Evolutionary conservation across 2,329 filamentous ascomycete species (phyloP), one percentile per base, ranked within the genome.

Genomic region (Ciborinia camelliae): DNA sequence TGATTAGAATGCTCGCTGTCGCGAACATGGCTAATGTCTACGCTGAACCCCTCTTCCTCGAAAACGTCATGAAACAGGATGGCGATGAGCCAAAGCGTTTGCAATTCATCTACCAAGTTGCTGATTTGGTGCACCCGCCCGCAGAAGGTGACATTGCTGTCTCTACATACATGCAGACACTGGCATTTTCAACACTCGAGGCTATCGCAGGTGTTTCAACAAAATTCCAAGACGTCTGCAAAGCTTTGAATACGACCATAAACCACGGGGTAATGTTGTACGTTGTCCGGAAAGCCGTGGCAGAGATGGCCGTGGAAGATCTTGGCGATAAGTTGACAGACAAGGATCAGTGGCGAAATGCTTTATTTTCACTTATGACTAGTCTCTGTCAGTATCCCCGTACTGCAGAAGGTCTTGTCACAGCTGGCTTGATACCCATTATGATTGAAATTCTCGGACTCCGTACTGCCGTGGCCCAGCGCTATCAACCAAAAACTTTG

Each of bases 241-340:
- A 91, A 50, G 92, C 95, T n/a, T 81, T 99, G 50, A 96, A 92
- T 73, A 91, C 96, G 62, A 97, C 94, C 71, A 94, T 98, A 45
- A 98, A 96, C 72, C 96, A 99, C 72, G 96, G 95, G 18, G 90
- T 98, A 37, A 82, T 99, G 52, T 89, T 98, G 70, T 98, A 97
- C 73, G 85, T 97, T 70, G 89, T 97, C 58, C 86, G 94, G 64
- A 97, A 96, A 77, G 91, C 92, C 12, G 90, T 98, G 65, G 88
- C 89, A 23, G 90, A 92, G 68, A 89, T 99, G 79, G 86, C 83
- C 65, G 80, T 80, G 23, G 82, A 86, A 66, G 85, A 89, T 63
- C 78, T 81, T 65, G 81, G 86, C 47, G 81, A 84, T 28, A 83
- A 87, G 68, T 82, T 85, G 64, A 85, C 85, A n/a, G 85, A 87